Conservation (phyloP, 1,284 basidiomycete species). For the Vanrija humicola region DNA sequence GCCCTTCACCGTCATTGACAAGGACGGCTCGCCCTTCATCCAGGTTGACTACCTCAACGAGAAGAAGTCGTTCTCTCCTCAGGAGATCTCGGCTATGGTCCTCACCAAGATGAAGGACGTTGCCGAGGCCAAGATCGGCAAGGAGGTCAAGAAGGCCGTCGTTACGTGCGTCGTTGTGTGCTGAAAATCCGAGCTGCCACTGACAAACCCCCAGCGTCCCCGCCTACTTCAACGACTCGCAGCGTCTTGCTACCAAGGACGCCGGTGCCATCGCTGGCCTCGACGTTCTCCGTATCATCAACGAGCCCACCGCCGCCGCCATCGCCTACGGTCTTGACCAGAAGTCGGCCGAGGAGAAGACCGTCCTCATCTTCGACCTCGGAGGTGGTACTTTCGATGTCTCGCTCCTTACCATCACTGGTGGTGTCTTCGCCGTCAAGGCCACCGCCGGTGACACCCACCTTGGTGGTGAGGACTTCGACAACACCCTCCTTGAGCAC, state of each 20-base stretch:
- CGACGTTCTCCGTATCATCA: constrained; percentile 94
- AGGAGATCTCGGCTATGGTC: constrained; percentile 77
- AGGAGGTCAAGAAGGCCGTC: constrained; percentile 95
- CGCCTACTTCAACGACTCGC: constrained; percentile 98
- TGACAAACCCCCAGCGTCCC: constrained; percentile 57
- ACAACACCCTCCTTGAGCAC: constrained; percentile 92
- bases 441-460: constrained; percentile 98
- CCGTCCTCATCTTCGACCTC: constrained; percentile 97
- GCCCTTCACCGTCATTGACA: constrained; percentile 84
- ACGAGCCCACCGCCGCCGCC: constrained; percentile 97
- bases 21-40: constrained; percentile 76
- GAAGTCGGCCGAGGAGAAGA: constrained; percentile 78
- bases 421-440: constrained; percentile 95
- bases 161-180: constrained; percentile 58
- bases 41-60: constrained; percentile 86
- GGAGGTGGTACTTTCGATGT: constrained; percentile 99
- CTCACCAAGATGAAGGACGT: constrained; percentile 99
- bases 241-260: constrained; percentile 98
- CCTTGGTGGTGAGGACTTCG: constrained; percentile 98
- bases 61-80: constrained; percentile 62
- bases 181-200: not conserved
- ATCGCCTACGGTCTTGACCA: constrained; percentile 97
- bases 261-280: constrained; percentile 96
- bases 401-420: constrained; percentile 91
- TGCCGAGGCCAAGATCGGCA: constrained; percentile 93